A percentile compares a stretch with the other conserved stretches of the same genome.
These are phyloP conservation scores for Epichloe hybrida DNA, from an alignment of 2,329 filamentous ascomycete species.

Conservation along the genomic window DNA sequence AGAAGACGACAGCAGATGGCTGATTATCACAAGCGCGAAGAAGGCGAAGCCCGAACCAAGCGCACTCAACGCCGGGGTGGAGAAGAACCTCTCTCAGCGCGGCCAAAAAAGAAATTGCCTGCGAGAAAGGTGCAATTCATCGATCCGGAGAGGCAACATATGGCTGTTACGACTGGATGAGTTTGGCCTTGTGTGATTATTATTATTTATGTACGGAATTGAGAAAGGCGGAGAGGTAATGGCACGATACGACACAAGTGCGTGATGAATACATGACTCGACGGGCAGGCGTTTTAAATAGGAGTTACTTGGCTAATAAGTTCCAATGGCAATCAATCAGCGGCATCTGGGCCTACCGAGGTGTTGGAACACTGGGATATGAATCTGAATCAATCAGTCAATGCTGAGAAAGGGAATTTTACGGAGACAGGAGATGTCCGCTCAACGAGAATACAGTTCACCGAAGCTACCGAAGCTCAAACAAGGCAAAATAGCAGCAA, in stretches of 20 bases:
- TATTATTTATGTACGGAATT: neutral
- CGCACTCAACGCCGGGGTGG: conserved; percentile 38
- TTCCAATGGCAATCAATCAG: too few relatives aligned
- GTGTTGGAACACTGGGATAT: too few relatives aligned
- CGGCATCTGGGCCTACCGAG: too few relatives aligned
- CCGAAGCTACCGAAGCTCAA: neutral
- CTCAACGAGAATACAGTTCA: too few relatives aligned
- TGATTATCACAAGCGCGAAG: conserved; percentile 48
- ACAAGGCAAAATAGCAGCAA: neutral
- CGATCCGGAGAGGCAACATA: conserved; percentile 22
- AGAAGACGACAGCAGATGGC: conserved; percentile 47
- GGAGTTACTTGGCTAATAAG: too few relatives aligned
- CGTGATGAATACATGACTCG: neutral
- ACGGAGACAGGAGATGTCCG: too few relatives aligned
- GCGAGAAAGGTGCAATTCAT: conserved; percentile 28
- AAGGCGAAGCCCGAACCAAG: conserved; percentile 43
- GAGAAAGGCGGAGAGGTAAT: neutral
- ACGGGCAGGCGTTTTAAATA: neutral
- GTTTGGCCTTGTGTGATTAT: neutral
- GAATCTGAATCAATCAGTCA: too few relatives aligned
- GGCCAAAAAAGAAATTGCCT: conserved; percentile 15
- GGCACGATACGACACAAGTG: neutral
- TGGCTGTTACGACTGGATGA: conserved; percentile 16
- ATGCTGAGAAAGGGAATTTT: too few relatives aligned
- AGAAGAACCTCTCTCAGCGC: conserved; percentile 13